Conservation (phyloP, 2,329 filamentous ascomycete species). For the Colletotrichum spaethianum region DNA sequence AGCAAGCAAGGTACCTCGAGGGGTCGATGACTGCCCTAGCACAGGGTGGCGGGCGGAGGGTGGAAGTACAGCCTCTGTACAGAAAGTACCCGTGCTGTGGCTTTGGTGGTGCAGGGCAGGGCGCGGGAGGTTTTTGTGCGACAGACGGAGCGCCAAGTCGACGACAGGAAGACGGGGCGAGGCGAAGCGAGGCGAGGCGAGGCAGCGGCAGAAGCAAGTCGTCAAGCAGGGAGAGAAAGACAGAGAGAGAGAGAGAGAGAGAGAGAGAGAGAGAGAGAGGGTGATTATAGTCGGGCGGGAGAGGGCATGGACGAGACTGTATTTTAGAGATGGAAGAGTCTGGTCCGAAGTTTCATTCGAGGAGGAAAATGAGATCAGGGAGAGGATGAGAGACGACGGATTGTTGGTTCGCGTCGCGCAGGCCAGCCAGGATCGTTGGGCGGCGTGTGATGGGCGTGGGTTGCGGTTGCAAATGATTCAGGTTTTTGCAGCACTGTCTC, state of each 20-base stretch:
- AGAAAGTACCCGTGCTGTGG: conserved; percentile 9
- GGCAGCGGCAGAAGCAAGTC: conserved; percentile 1
- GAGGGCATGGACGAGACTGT: neutral
- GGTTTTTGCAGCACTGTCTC: neutral
- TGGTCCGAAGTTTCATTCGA: conserved; percentile 9
- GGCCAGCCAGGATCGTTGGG: neutral
- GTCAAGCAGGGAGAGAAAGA: too few species aligned
- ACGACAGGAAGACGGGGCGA: conserved; percentile 10
- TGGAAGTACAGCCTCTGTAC: neutral
- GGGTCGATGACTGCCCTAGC: neutral
- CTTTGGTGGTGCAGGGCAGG: conserved; percentile 19
- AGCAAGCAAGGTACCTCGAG: neutral
- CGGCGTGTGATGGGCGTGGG: conserved; percentile 2
- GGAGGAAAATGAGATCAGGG: conserved; percentile 2
- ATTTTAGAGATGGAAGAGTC: neutral
- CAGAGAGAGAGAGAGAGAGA: too few species aligned
- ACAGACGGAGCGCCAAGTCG: conserved; percentile 25
- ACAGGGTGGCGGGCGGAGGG: neutral
- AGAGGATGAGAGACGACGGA: neutral
- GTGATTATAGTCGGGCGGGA: neutral
- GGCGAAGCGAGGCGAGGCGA: conserved; percentile 10
- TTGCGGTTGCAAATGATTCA: neutral
- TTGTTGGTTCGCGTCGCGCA: conserved; percentile 11
- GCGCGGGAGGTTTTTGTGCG: conserved; percentile 27
- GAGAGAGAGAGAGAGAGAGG: conserved; percentile 33